Evolutionary conservation across 768 basidiomycete species (phyloP), one percentile per base, ranked within the genome.

Genomic region (Lactifluus pinguis): DNA sequence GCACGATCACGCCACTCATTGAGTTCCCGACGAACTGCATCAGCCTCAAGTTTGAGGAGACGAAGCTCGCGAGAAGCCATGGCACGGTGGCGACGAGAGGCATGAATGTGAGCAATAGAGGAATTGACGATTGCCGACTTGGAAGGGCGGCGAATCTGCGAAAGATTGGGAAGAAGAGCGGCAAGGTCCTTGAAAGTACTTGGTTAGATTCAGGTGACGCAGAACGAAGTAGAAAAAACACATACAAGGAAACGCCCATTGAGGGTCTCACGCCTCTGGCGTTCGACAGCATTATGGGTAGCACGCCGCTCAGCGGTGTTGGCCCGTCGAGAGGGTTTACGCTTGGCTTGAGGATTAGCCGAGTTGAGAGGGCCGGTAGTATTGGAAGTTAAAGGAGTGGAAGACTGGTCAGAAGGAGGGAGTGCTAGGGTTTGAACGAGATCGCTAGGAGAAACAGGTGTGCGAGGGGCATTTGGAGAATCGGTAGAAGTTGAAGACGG

Each of bases 101-200:
- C 82, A 68, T 89, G 86, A 62, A 94, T 84, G 69, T 92, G 89
- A 1, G 92, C 85, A 71, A 98, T 97, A 49, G 88, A 90, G 38
- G 89, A 92, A 74, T 97, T 97, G 73, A 99, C 95, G 72, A 98
- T 98, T 62, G 90, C 88, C 4, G 91, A 91, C 75, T 99, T 99
- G 71, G 90, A 93, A 0, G 97, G 97, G 34, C 95, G 85, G 65
- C 94, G 87, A 72, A 93, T 89, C 69, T 90, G 83, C 11, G 89
- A 88, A 58, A 97, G 84, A 70, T 94, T 90, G 53, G 95, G 92
- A 19, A 98, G 84, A 42, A 97, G 81, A 7, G 86, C 84, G 61
- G 95, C 95, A 52, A 98, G 89, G 68, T 93, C 91, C 90, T 92
- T 68, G n/a, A 44, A 29, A 48, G 11, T 1, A 2, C 10, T 4